Evolutionary conservation across 2,329 filamentous ascomycete species (phyloP), one percentile per base, ranked within the genome.

Genomic region (Neofusicoccum laricinum): DNA sequence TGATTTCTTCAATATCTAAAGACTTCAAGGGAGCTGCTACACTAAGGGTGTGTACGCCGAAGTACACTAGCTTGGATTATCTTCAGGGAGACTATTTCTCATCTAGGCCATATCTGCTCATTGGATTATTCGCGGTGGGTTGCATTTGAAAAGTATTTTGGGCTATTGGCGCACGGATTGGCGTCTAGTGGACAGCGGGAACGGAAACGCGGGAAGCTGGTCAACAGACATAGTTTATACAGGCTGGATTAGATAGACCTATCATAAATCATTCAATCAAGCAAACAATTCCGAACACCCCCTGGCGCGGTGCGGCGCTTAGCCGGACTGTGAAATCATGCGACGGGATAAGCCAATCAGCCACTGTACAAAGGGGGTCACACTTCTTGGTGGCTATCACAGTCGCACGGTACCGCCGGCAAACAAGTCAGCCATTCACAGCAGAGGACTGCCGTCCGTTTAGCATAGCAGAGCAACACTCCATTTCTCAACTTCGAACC

Each of bases 1-100:
- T 11, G 57, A 53, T n/a, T 65, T 65, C 43, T 75, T 77, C 64
- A 70, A 71, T 32, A 58, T 70, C 40, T 64, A 15, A 58, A 46
- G 41, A 19, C 1, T 30, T 30, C 11, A 38, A 38, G 36, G 36
- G 10, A 38, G 36, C 25, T 30, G 7, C 25, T 30, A 30, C 25
- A 30, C 25, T 38, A 38, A 15, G 3, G 36, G 11, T 38, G 36
- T n/a, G n/a, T n/a, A n/a, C n/a, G n/a, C n/a, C n/a, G n/a, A n/a
- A n/a, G n/a, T n/a, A n/a, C n/a, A n/a, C n/a, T n/a, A n/a, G n/a
- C 36, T 38, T 38, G 36, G 36, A 38, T 38, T 15, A 38, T 38
- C 10, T 12, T 38, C 10, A 6, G 25, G 5, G 7, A 30, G 25
- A 30, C 25, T 30, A 30, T 30, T 30, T 30, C 25, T 30, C 25